These are phyloP conservation scores for Colletotrichum caudatum DNA, from an alignment of 2,329 filamentous ascomycete genomes.

Conservation along the genomic window DNA sequence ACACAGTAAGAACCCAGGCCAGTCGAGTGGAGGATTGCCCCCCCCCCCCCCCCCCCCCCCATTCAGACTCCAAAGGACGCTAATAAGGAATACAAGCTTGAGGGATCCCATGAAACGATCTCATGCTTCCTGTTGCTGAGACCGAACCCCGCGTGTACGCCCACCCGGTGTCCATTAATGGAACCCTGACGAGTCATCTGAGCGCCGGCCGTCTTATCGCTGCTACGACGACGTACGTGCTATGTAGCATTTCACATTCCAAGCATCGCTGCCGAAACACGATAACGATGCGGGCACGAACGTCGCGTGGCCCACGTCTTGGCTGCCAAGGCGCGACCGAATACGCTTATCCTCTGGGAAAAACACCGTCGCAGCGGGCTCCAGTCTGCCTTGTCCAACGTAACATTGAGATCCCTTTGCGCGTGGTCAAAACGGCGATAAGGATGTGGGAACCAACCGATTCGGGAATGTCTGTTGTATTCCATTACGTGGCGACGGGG, in stretches of 20 bases:
- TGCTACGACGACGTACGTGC: not conserved
- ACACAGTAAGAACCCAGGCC: too few species aligned
- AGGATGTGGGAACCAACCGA: not conserved
- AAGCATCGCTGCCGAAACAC: not conserved
- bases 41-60: too few species aligned
- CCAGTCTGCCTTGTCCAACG: not conserved
- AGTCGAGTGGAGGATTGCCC: too few species aligned
- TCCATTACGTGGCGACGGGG: not conserved
- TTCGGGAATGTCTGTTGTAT: not conserved
- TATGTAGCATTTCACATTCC: not conserved
- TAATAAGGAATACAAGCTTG: too few species aligned
- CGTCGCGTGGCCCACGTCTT: not conserved
- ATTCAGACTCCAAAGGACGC: too few species aligned
- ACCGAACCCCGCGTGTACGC: slow-evolving; percentile 44
- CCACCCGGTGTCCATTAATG: slow-evolving; percentile 23
- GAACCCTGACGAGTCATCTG: not conserved
- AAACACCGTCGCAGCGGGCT: too few species aligned
- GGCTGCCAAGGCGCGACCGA: too few species aligned
- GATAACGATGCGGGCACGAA: not conserved
- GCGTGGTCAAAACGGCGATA: not conserved
- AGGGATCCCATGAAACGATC: too few species aligned
- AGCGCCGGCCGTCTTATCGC: not conserved
- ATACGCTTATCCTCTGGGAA: too few species aligned
- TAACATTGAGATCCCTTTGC: not conserved
- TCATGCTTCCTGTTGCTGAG: slow-evolving; percentile 43